Base-by-base conservation (phyloP, 495 filamentous ascomycete species). In the Neurospora sp. region DNA sequence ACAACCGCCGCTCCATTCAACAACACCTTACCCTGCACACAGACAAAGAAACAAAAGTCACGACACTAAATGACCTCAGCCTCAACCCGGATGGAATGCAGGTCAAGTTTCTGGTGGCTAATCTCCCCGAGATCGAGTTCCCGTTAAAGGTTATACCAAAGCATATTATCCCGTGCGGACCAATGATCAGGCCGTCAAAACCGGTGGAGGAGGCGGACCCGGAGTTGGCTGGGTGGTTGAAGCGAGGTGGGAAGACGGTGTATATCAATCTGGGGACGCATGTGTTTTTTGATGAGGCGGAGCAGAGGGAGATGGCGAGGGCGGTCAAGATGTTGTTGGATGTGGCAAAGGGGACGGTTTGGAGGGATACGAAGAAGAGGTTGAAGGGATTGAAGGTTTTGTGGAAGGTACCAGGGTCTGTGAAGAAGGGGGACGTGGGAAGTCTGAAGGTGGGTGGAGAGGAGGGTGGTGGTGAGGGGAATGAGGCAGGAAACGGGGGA, bases 101-200 rank as follows among this genome's bases (percentile, higher is more conserved):
- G 14, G 39, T 62, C 37, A 75, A 54, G 31, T 70, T 78, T 70
- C 78, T 79, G 1, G 79, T 82, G 5, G 78, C 78, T 66, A 79
- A 76, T 46, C 73, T 72, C 0, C 72, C 75, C 1, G 76, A 81
- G 70, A 46, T 82, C 16, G 80, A 82, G 18, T 78, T 79, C 39
- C 81, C 79, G 1, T 72, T 83, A 9, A 40, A 78, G 2, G 73
- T 84, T 8, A 71, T 79, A 1, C 86, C 86, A 0, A 54, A 75
- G 0, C 84, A 87, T 66, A 82, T 88, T 44, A 72, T 86, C 9
- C 78, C 82, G 31, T 87, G 86, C 70, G 87, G 87, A 0, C 86
- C 86, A 0, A 88, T 89, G 46, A 75, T 88, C 5, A 81, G 86
- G 0, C 78, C 82, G 2, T 76, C 78, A 11, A 72, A 76, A 6